Conservation (phyloP, 2,329 filamentous ascomycete species). For the Corniculantispora saksenae region DNA sequence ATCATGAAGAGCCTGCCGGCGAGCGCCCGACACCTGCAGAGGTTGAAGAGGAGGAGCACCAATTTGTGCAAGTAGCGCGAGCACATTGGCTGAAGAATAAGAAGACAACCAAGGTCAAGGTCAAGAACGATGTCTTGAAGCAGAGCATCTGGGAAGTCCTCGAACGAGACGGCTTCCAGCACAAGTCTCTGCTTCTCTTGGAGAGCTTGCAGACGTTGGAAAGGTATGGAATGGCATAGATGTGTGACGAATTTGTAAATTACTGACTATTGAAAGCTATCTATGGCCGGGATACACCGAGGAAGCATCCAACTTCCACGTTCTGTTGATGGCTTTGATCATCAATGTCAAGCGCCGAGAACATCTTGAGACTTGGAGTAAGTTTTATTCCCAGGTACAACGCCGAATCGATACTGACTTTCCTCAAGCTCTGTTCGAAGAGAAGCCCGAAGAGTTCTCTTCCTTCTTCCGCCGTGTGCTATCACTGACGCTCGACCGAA, state of each 20-base stretch:
- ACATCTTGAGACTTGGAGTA: constrained; percentile 83
- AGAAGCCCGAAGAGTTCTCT: constrained; percentile 80
- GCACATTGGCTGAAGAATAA: constrained; percentile 78
- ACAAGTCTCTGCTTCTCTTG: constrained; percentile 75
- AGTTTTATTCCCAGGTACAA: constrained; percentile 27
- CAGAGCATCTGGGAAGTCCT: constrained; percentile 85
- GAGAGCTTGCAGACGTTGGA: constrained; percentile 92
- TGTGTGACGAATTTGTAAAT: neutral
- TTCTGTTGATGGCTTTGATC: constrained; percentile 82
- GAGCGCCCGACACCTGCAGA: constrained; percentile 58
- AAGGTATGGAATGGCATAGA: constrained; percentile 51
- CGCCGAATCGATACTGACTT: constrained; percentile 23
- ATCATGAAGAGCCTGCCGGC: constrained; percentile 41
- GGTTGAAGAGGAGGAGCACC: constrained; percentile 69
- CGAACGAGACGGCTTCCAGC: constrained; percentile 77
- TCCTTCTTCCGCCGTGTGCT: constrained; percentile 85
- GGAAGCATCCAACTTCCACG: constrained; percentile 87
- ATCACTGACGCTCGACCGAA: constrained; percentile 77
- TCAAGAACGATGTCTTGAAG: constrained; percentile 84
- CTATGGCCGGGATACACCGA: constrained; percentile 93
- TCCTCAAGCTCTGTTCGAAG: constrained; percentile 68
- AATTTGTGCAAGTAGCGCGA: constrained; percentile 76
- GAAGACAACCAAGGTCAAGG: constrained; percentile 65
- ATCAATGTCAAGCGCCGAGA: constrained; percentile 87
- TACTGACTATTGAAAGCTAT: constrained; percentile 58